phyloP scores from a whole-genome alignment of 2,329 filamentous ascomycete species.

The Dactylellina parvicollis region DNA sequence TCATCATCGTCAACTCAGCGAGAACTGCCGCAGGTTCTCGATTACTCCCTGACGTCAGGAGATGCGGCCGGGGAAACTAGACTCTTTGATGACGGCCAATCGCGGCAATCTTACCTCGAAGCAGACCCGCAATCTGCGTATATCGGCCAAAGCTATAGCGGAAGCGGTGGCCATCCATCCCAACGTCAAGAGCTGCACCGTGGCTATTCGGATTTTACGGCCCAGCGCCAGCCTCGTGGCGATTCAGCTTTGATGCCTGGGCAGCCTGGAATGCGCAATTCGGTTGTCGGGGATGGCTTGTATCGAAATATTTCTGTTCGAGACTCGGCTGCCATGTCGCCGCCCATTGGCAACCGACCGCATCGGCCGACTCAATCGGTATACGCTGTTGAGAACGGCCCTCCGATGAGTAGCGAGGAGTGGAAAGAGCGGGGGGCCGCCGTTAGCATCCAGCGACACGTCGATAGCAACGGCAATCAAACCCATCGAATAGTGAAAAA shows the following conservation, averaged over 20 bases:
- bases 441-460: slow-evolving; percentile 80
- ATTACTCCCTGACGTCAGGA: slow-evolving; percentile 2
- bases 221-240: slow-evolving; percentile 21
- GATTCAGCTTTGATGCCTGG: slow-evolving; percentile 31
- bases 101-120: slow-evolving; percentile 25
- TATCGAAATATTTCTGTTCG: slow-evolving; percentile 46
- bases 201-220: slow-evolving; percentile 35
- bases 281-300: slow-evolving; percentile 42
- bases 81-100: slow-evolving; percentile 1
- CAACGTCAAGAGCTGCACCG: slow-evolving; percentile 28
- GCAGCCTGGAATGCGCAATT: slow-evolving; percentile 42
- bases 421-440: slow-evolving; percentile 97
- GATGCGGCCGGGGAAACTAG: slow-evolving; percentile 8
- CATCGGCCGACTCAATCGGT: slow-evolving; percentile 32
- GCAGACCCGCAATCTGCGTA: slow-evolving; percentile 17
- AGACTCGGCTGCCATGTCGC: slow-evolving; percentile 16
- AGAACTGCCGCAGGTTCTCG: neutral
- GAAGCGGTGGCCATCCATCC: slow-evolving; percentile 12
- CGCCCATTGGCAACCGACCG: slow-evolving; percentile 29
- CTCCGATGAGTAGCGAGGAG: slow-evolving; percentile 78
- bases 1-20: neutral
- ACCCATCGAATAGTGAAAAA: slow-evolving; percentile 90
- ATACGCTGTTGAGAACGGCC: slow-evolving; percentile 69
- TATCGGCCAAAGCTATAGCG: slow-evolving; percentile 11
- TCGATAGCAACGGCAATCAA: slow-evolving; percentile 84